Base-by-base conservation (phyloP, 2,329 filamentous ascomycete species). In the Acephala macrosclerotiorum region DNA sequence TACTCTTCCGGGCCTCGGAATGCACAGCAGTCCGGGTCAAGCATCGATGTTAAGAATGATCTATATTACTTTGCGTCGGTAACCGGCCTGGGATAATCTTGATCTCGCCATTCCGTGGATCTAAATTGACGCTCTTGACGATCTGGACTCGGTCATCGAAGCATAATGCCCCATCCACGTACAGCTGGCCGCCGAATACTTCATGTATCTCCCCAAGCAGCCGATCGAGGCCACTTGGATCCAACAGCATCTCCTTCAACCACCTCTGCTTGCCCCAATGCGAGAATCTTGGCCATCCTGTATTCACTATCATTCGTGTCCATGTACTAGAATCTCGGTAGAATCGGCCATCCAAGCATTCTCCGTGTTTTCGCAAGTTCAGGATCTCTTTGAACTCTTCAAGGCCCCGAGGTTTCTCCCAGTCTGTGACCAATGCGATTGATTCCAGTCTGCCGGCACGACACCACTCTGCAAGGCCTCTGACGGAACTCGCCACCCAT, bases 231-330 rank as follows among this genome's bases (percentile, higher is more conserved):
- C 71, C 70, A 66, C 66, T 70, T 59, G 70, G 63, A 68, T 75
- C 73, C 42, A 74, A 58, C 59, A 75, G 60, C 72, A 75, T 75
- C 60, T 72, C 71, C 33, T 66, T 68, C 16, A 75, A 58, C 74
- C 74, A 75, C 18, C 68, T 71, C 59, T 73, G 71, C 55, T 75
- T 75, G 4, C 71, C 72, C 74, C 74, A 75, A 58, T 72, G 68
- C 12, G 72, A 72, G 45, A 75, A 71, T 47, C 70, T 66, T 22
- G 74, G 74, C 74, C 74, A 75, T 20, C 72, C 70, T 2, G 74
- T 74, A 60, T 72, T 73, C 14, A 74, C 63, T 14, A 68, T 51
- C 61, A 74, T 67, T 29, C 56, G 68, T 5, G 63, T 70, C 57
- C 63, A 61, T 12, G 62, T 65, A 33, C 53, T 65, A 16, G 62